phyloP scores from a whole-genome alignment of 129 eudicot species.

The Tagetes patula region DNA sequence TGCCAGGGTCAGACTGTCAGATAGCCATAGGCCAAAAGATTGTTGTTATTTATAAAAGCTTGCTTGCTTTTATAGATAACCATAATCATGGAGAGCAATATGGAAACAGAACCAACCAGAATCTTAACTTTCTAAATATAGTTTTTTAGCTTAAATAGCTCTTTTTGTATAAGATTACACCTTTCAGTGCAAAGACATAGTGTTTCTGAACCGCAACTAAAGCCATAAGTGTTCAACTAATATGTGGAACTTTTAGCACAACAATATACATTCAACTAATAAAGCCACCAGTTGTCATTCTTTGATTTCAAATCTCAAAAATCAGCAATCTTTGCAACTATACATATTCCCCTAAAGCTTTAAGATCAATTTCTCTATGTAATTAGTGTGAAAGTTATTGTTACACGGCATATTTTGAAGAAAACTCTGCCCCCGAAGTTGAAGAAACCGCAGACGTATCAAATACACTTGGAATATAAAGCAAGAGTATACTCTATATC shows the following conservation, averaged over 20 bases:
- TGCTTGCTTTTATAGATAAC: neutral
- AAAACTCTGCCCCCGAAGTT: neutral
- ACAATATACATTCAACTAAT: neutral
- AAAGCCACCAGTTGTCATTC: neutral
- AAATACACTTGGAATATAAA: neutral
- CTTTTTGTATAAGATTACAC: neutral
- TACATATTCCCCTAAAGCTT: neutral
- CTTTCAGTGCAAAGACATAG: conserved; percentile 1
- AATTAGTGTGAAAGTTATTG: neutral
- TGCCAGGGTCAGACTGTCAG: neutral
- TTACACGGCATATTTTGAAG: conserved; percentile 6
- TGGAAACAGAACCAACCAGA: conserved; percentile 3
- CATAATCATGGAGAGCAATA: neutral
- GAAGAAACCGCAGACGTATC: neutral
- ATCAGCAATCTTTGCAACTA: neutral
- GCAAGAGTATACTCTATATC: neutral
- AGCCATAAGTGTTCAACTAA: neutral
- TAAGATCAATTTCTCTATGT: neutral
- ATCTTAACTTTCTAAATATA: neutral
- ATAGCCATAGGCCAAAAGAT: neutral
- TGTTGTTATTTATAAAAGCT: neutral
- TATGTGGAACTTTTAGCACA: neutral
- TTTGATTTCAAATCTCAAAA: neutral
- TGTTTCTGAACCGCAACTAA: conserved; percentile 9
- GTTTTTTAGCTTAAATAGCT: neutral